phyloP scores from a whole-genome alignment of 306 rosid genomes.

The Fragaria nilgerrensis region DNA sequence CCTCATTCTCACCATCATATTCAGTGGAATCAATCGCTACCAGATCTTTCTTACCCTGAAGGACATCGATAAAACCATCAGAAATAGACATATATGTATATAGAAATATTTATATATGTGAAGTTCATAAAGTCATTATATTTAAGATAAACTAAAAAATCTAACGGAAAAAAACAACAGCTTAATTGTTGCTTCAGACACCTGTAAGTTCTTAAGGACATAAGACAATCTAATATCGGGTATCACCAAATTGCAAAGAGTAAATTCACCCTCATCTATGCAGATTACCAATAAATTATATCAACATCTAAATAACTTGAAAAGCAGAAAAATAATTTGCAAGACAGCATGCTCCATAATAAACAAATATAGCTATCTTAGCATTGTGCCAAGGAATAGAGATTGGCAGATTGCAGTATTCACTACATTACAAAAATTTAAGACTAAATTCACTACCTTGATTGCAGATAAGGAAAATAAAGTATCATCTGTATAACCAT shows the following conservation, averaged over 20 bases:
- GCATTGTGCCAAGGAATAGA: not conserved
- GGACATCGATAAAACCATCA: constrained; percentile 10
- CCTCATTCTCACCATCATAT: constrained; percentile 57
- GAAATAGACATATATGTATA: not conserved
- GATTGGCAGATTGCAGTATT: not conserved
- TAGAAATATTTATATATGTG: not conserved
- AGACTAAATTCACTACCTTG: constrained; percentile 55
- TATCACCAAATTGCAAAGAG: not conserved
- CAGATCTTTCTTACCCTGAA: constrained; percentile 89
- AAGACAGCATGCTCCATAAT: not conserved
- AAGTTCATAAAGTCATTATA: not conserved
- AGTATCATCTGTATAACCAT: constrained; percentile 66
- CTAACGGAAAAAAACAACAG: not conserved
- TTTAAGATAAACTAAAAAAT: not conserved
- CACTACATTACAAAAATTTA: not conserved
- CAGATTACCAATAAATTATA: not conserved
- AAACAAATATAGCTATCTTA: not conserved
- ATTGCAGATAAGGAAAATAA: constrained; percentile 83
- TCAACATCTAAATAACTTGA: not conserved
- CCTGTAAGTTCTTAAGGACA: not conserved
- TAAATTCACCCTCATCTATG: not conserved
- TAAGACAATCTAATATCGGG: not conserved
- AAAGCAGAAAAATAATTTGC: not conserved
- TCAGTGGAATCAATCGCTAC: constrained; percentile 66
- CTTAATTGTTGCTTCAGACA: not conserved